Evolutionary conservation across 352 stramenopile species (phyloP).

Genomic region (Achlya hypogyna): DNA sequence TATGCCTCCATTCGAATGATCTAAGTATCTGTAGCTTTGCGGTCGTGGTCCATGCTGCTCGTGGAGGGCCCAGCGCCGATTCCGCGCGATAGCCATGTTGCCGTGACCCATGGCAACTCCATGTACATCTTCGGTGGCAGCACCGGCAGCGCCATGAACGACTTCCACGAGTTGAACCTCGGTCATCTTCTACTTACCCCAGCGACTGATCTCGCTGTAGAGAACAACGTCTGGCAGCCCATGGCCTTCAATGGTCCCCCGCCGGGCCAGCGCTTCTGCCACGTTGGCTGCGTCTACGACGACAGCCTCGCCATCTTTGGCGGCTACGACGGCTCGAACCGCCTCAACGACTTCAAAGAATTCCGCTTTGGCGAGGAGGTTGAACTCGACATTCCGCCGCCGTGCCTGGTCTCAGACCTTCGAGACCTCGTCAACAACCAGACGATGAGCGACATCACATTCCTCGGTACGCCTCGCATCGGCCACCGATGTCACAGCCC

Average conservation of each 20-base stretch:
- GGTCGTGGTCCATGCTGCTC: slow-evolving; percentile 84
- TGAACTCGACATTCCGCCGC: slow-evolving; percentile 78
- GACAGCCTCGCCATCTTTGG: slow-evolving; percentile 91
- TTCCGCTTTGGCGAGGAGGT: slow-evolving; percentile 81
- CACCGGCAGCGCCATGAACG: slow-evolving; percentile 94
- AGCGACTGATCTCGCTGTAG: slow-evolving; percentile 18
- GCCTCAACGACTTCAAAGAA: slow-evolving; percentile 93
- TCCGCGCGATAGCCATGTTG: slow-evolving; percentile 94
- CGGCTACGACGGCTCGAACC: slow-evolving; percentile 93
- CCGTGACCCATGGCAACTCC: slow-evolving; percentile 87
- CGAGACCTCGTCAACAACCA: slow-evolving; percentile 73
- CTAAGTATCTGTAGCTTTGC: slow-evolving; percentile 32
- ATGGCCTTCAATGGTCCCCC: slow-evolving; percentile 71
- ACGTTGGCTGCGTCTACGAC: slow-evolving; percentile 90
- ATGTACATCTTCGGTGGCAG: slow-evolving; percentile 96
- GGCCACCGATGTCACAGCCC: slow-evolving; percentile 20
- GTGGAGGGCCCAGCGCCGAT: slow-evolving; percentile 87
- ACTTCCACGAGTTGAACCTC: slow-evolving; percentile 93
- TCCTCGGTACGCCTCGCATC: slow-evolving; percentile 44
- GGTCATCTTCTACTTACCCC: slow-evolving; percentile 22
- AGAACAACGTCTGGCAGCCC: slow-evolving; percentile 56
- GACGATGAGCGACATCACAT: slow-evolving; percentile 83
- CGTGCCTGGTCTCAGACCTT: slow-evolving; percentile 64
- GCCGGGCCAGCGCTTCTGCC: slow-evolving; percentile 93
- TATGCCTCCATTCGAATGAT: background rate